Percentiles rank a stretch among this genome's conserved stretches.
Conservation (phyloP, 495 filamentous ascomycete species). For the Podospora conica region DNA sequence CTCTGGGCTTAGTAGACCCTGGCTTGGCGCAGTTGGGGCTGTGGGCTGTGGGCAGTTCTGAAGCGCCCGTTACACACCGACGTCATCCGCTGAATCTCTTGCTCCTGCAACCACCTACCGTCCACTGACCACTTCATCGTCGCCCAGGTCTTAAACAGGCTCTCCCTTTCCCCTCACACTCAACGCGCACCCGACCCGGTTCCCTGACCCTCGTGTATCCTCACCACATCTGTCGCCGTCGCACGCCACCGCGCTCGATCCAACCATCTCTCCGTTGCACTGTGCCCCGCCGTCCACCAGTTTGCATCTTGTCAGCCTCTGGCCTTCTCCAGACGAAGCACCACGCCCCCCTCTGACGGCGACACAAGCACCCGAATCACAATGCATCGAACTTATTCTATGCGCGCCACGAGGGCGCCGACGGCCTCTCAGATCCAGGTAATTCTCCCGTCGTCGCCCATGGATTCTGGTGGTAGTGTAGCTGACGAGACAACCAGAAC, state of each 20-base stretch:
- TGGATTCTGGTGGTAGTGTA: background rate
- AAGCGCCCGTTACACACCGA: background rate
- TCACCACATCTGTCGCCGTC: background rate
- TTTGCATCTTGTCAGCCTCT: background rate
- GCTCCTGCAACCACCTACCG: background rate
- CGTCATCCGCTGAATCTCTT: conserved; percentile 1
- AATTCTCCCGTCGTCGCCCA: background rate
- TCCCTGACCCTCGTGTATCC: background rate
- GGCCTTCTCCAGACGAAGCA: background rate
- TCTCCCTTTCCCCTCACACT: background rate
- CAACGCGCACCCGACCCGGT: background rate
- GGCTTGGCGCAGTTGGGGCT: background rate
- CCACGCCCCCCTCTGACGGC: background rate
- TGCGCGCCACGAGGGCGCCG: conserved; percentile 92
- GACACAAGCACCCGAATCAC: conserved; percentile 16
- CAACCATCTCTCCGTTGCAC: background rate
- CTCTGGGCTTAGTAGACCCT: background rate
- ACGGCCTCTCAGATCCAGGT: conserved; percentile 56
- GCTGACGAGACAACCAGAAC: conserved; percentile 54
- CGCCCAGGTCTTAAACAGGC: background rate
- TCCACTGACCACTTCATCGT: too few species aligned
- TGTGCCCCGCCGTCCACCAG: background rate
- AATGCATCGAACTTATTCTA: conserved; percentile 98
- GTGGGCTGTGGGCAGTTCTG: background rate
- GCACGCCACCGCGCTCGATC: background rate